These are phyloP conservation scores for Royoungia palumana DNA, from an alignment of 768 basidiomycete species.

Conservation along the genomic window DNA sequence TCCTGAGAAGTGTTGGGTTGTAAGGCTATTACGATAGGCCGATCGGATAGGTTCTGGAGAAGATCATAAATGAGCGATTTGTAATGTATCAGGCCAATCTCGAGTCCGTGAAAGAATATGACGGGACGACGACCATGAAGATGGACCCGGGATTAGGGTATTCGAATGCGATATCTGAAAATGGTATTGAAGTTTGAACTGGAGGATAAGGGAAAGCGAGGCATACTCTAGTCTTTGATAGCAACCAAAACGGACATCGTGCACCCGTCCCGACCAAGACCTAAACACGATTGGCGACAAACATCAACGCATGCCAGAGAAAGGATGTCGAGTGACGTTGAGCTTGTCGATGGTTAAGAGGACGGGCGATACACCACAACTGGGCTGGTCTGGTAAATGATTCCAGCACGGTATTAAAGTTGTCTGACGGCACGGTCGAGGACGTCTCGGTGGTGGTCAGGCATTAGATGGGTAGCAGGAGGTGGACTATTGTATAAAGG, in stretches of 20 bases:
- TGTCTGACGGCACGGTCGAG: conserved; percentile 60
- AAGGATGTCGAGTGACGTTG: conserved; percentile 67
- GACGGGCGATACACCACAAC: conserved; percentile 50
- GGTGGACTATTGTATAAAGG: conserved; percentile 69
- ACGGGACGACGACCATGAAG: conserved; percentile 60
- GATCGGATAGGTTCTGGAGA: conserved; percentile 51
- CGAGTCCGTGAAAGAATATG: conserved; percentile 86
- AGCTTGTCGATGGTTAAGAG: conserved; percentile 78
- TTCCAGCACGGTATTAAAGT: conserved; percentile 71
- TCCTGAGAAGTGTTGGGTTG: conserved; percentile 88
- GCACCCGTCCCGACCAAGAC: conserved; percentile 40
- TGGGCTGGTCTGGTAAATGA: conserved; percentile 57
- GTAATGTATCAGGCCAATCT: conserved; percentile 77
- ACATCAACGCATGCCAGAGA: conserved; percentile 55
- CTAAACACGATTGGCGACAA: conserved; percentile 47
- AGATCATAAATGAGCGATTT: conserved; percentile 57
- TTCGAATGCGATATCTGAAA: conserved; percentile 67
- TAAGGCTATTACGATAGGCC: conserved; percentile 72
- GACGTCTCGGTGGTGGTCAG: conserved; percentile 43
- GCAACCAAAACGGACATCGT: conserved; percentile 42
- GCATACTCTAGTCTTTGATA: conserved; percentile 71
- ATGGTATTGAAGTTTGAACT: background rate
- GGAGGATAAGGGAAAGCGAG: background rate
- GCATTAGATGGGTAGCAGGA: conserved; percentile 47
- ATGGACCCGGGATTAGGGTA: conserved; percentile 65